phyloP scores from a whole-genome alignment of 805 yeast genomes.

The Ogataea saltuana region DNA sequence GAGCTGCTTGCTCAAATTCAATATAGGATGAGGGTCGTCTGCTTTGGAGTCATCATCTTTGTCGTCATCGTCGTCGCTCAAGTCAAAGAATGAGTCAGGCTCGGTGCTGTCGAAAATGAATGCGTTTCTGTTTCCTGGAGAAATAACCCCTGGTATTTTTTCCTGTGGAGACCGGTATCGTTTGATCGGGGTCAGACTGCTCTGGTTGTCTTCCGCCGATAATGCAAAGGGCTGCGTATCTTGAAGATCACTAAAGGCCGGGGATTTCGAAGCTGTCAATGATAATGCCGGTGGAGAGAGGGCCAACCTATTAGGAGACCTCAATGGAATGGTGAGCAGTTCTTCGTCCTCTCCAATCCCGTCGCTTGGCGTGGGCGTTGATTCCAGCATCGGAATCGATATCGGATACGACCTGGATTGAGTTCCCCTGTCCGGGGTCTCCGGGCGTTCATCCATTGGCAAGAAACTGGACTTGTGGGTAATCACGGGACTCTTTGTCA shows the following conservation, averaged over 20 bases:
- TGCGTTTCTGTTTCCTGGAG: slow-evolving; percentile 27
- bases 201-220: slow-evolving; percentile 1
- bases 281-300: slow-evolving; percentile 11
- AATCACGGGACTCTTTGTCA: slow-evolving; percentile 17
- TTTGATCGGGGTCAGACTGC: slow-evolving; percentile 14
- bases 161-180: slow-evolving; percentile 14
- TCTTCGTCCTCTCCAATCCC: slow-evolving; percentile 23
- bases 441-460: slow-evolving; percentile 1
- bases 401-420: not conserved
- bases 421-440: not conserved
- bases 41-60: not conserved
- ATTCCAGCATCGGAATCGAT: not conserved
- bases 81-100: slow-evolving; percentile 23
- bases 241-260: slow-evolving; percentile 3
- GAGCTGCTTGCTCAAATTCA: not conserved
- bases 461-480: slow-evolving; percentile 4
- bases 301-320: slow-evolving; percentile 33
- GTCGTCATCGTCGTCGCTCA: slow-evolving; percentile 20
- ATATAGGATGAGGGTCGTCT: not conserved
- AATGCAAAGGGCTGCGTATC: slow-evolving; percentile 1
- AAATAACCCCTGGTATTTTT: slow-evolving; percentile 13
- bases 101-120: slow-evolving; percentile 22
- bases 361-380: not conserved
- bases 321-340: slow-evolving; percentile 31
- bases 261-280: slow-evolving; percentile 17